Base-by-base conservation (phyloP, 441 rosid genomes). In the Syzygium malaccense region DNA sequence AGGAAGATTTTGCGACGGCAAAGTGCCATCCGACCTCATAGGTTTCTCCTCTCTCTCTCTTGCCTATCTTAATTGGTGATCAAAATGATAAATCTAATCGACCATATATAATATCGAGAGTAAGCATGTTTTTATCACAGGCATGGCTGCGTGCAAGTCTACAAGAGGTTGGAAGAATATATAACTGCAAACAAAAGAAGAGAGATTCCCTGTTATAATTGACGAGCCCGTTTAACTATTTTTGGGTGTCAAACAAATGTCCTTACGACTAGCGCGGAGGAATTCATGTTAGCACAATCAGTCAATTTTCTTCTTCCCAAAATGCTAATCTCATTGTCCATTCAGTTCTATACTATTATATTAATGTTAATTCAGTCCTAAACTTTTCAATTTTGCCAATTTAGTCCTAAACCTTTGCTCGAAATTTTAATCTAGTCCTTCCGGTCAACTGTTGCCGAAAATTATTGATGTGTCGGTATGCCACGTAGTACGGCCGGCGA, bases 1-100 rank as follows among this genome's bases (percentile, higher is more conserved):
- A 11, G 96, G 96, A 88, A 91, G 96, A 86, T 94, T 93, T 88
- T 86, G 91, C 86, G 90, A 94, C 33, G 95, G 96, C 86, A 92
- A 51, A 89, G 90, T 94, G 87, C 94, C 96, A 41, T 89, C 95
- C 51, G 96, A 94, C 86, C 80, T 93, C 55, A 66, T 94, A 30
- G 95, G 94, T 94, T 55, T 14, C 58, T 86, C 60, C 57, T 55
- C 17, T 71, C 19, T 87, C n/a, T 4, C 19, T 48, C 26, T 55
- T 56, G 4, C 37, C 6, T 23, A 6, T 41, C 15, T 75, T 12
- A 75, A 41, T 23, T 23, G 8, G 2, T 75, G 51, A 75, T 75
- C 51, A 41, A 41, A 12, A 75, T 41, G 83, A 75, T 41, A 41
- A 20, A 41, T 75, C 10, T 41, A 45, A 75, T 75, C 51, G 4